A percentile compares a stretch with the other conserved stretches of the same genome.
phyloP scores from a whole-genome alignment of 2,329 filamentous ascomycete genomes.

The Microdochium nivale region DNA sequence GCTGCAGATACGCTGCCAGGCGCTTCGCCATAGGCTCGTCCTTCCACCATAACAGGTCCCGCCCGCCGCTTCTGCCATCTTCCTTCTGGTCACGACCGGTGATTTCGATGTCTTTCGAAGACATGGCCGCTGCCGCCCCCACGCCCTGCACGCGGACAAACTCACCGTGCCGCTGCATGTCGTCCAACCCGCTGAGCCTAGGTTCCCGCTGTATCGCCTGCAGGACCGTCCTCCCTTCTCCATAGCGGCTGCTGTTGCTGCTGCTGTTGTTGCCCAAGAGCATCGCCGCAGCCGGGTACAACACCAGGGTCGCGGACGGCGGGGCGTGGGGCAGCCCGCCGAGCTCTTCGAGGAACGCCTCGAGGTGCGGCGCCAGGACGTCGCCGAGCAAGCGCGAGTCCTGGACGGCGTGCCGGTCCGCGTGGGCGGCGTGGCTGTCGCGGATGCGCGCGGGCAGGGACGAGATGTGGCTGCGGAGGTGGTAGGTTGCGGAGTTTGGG shows the following conservation, averaged over 20 bases:
- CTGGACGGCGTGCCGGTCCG: constrained; percentile 22
- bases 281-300: constrained; percentile 35
- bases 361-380: constrained; percentile 30
- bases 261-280: constrained; percentile 2
- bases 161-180: constrained; percentile 17
- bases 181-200: constrained; percentile 16
- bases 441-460: constrained; percentile 28
- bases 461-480: constrained; percentile 22
- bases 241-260: constrained; percentile 14
- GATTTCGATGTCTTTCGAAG: neutral
- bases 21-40: constrained; percentile 37
- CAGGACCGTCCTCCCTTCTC: constrained; percentile 23
- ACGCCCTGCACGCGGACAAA: constrained; percentile 14
- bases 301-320: constrained; percentile 29
- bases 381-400: constrained; percentile 29
- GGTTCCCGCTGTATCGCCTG: constrained; percentile 11
- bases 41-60: constrained; percentile 32
- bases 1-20: constrained; percentile 34
- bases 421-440: constrained; percentile 20
- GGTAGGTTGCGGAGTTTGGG: constrained; percentile 11
- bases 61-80: neutral
- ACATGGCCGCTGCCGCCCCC: neutral
- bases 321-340: constrained; percentile 21
- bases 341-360: constrained; percentile 30
- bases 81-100: neutral